phyloP scores from a whole-genome alignment of 1,284 basidiomycete species.

The Pascua sp. region DNA sequence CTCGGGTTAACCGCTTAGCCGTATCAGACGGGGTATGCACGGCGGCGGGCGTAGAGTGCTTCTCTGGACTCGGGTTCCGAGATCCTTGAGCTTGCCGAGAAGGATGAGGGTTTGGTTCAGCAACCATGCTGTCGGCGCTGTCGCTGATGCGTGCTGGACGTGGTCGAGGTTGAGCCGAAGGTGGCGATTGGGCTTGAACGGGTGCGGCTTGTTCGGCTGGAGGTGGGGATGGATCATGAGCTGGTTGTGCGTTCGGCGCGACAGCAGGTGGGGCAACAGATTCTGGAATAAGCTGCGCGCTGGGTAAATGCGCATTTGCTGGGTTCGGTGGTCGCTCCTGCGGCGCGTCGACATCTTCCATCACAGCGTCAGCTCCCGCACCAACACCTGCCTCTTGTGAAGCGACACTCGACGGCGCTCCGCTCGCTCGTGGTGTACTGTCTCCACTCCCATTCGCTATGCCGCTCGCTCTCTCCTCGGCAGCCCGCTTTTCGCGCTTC shows the following conservation, averaged over 20 bases:
- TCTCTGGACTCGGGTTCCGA: too few relatives aligned
- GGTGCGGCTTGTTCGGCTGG: too few relatives aligned
- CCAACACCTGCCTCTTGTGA: not conserved
- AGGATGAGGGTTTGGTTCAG: too few relatives aligned
- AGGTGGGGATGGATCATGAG: too few relatives aligned
- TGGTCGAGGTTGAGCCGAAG: too few relatives aligned
- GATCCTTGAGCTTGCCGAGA: too few relatives aligned
- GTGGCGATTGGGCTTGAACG: too few relatives aligned
- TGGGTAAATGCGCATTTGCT: not conserved
- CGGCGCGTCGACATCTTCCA: not conserved
- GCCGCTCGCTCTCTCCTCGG: not conserved
- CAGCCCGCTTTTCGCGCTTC: constrained; percentile 17
- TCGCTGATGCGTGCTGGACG: too few relatives aligned
- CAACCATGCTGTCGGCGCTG: too few relatives aligned
- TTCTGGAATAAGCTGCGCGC: too few relatives aligned
- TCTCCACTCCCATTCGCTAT: not conserved
- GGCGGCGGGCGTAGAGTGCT: not conserved
- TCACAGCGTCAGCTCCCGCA: not conserved
- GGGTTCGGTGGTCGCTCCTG: not conserved
- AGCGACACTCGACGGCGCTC: not conserved
- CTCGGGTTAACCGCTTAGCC: not conserved
- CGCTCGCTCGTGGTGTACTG: not conserved
- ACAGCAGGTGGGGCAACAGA: too few relatives aligned
- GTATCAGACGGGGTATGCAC: not conserved
- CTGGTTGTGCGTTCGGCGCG: too few relatives aligned